phyloP scores from a whole-genome alignment of 2,329 filamentous ascomycete genomes.

The Aureobasidium sp. region DNA sequence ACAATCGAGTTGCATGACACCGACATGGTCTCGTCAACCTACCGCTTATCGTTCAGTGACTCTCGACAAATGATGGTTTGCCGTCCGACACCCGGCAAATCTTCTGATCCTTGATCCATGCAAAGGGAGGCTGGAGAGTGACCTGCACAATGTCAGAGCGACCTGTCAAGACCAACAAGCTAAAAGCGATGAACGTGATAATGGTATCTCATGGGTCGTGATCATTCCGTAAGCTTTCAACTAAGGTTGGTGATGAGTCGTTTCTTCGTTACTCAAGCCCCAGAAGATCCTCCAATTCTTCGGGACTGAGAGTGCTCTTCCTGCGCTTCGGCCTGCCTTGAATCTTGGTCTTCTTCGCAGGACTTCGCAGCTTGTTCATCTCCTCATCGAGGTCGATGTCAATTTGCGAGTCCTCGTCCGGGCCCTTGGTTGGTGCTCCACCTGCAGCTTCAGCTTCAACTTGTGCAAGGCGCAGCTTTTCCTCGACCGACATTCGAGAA shows the following conservation, averaged over 20 bases:
- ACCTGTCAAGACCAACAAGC: neutral
- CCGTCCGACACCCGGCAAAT: neutral
- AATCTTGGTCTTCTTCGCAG: constrained; percentile 38
- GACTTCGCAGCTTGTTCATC: constrained; percentile 19
- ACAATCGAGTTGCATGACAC: constrained; percentile 11
- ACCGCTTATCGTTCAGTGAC: neutral
- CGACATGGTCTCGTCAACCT: neutral
- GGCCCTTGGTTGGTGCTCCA: constrained; percentile 15
- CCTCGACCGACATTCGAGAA: constrained; percentile 30
- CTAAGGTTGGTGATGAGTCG: neutral
- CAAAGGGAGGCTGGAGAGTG: neutral
- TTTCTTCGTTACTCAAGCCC: constrained; percentile 13
- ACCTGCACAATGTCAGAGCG: neutral
- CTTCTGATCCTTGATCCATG: neutral
- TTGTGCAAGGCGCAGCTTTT: constrained; percentile 37
- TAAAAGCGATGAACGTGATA: neutral
- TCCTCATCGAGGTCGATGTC: constrained; percentile 43
- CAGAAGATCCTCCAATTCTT: constrained; percentile 58
- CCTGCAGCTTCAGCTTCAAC: constrained; percentile 36
- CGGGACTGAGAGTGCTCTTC: constrained; percentile 65
- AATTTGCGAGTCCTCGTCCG: constrained; percentile 19
- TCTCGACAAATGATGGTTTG: neutral
- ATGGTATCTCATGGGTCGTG: constrained; percentile 2
- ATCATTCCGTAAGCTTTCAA: constrained; percentile 3
- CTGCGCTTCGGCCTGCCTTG: constrained; percentile 52